These are phyloP conservation scores for Penicillium fimorum DNA, from an alignment of 495 filamentous ascomycete genomes.

Conservation along the genomic window DNA sequence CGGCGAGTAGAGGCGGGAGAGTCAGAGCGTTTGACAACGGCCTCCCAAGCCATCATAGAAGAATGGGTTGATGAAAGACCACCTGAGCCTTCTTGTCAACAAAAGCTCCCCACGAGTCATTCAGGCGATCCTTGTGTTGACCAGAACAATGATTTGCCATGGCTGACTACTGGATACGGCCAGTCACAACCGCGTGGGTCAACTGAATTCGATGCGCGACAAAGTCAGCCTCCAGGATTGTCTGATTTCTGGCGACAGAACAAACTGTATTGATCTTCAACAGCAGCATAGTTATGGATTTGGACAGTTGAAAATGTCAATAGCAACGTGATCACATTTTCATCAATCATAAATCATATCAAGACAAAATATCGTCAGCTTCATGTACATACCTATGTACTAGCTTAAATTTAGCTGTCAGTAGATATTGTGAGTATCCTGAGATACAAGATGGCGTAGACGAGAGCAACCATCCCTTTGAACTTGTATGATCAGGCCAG, in stretches of 20 bases:
- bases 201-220: neutral
- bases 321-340: neutral
- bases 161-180: neutral
- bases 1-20: neutral
- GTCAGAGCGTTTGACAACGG: neutral
- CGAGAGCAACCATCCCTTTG: neutral
- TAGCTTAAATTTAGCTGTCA: neutral
- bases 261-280: constrained; percentile 26
- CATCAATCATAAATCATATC: neutral
- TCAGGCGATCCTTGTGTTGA: neutral
- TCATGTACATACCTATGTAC: neutral
- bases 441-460: neutral
- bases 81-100: neutral
- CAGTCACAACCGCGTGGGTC: neutral
- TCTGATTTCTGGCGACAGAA: constrained; percentile 34
- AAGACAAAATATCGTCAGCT: neutral
- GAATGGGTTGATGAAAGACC: neutral
- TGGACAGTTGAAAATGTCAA: neutral
- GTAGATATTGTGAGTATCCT: neutral
- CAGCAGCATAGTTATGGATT: neutral
- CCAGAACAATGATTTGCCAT: neutral
- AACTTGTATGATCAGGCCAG: neutral
- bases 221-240: neutral
- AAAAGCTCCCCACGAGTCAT: neutral
- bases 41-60: neutral